Evolutionary conservation across 768 basidiomycete genomes (phyloP), one percentile per base, ranked within the genome.

Genomic region (Floccularia luteovirens): DNA sequence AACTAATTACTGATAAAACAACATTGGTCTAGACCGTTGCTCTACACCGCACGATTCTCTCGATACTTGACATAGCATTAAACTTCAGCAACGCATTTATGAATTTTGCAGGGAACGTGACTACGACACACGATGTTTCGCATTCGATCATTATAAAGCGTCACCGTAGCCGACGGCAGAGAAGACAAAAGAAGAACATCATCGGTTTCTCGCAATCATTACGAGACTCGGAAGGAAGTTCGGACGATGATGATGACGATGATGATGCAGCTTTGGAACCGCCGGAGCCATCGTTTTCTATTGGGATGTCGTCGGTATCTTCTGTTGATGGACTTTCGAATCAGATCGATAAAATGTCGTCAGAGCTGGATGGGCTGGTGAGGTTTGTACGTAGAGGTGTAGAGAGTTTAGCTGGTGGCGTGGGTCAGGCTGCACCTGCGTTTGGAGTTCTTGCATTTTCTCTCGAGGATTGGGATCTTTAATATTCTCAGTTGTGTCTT

Each of bases 381-480:
- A 63, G 79, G 25, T 84, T 84, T 54, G 52, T 89, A 4, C 60
- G 82, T 31, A 63, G 83, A 21, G 81, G 82, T 0, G 75, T 79
- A 5, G 88, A 90, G 54, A 76, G 65, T 48, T 61, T 88, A 17
- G 80, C 80, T 10, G 73, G 73, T 28, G 77, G 80, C 0, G 56
- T 63, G n/a, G 68, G 69, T 13, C 78, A 79, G 38, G 74, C 69
- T 20, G 75, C 79, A 10, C 56, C 77, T 21, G 65, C 79, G 1
- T 89, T 86, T 53, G 80, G 75, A 1, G 69, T 85, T 23, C 62
- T 90, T 37, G 82, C 84, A 7, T 90, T 90, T 55, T 66, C 74
- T 30, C 61, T 90, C 43, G 82, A 89, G 39, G 86, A 87, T 53
- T 90, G 86, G 85, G 84, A 86, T 57, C 52, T 62, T 13, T 73